A percentile compares a stretch with the other conserved stretches of the same genome.
Evolutionary conservation across 257 asterid genomes (phyloP).

Genomic region (Ocimum tenuiflorum): DNA sequence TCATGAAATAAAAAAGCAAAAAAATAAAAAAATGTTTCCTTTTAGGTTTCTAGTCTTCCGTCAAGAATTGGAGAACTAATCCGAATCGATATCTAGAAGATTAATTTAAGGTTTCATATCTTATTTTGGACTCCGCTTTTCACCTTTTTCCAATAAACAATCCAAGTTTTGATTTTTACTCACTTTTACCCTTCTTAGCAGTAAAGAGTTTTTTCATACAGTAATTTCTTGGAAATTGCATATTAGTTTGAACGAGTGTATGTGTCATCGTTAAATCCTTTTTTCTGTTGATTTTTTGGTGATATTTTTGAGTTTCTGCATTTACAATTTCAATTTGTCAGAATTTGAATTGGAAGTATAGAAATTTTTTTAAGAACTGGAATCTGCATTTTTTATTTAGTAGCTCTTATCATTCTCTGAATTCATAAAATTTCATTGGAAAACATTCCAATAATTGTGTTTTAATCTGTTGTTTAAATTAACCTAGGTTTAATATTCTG

Average conservation of each 20-base stretch:
- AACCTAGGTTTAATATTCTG: constrained; percentile 15
- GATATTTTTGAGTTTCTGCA: constrained; percentile 8
- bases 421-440: not conserved
- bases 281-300: constrained; percentile 5
- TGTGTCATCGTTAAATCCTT: not conserved
- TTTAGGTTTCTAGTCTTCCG: constrained; percentile 6
- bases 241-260: not conserved
- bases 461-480: constrained; percentile 5
- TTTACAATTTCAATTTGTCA: constrained; percentile 1
- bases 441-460: constrained; percentile 9
- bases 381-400: too few relatives aligned
- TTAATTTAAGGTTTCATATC: constrained; percentile 13
- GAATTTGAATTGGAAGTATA: not conserved
- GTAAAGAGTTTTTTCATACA: constrained; percentile 14
- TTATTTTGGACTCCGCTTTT: constrained; percentile 5
- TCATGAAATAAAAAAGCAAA: not conserved
- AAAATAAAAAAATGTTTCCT: constrained; percentile 10
- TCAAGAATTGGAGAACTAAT: constrained; percentile 16
- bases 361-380: not conserved
- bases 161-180: constrained; percentile 11
- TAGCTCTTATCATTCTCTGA: constrained; percentile 13
- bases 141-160: constrained; percentile 16
- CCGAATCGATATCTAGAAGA: not conserved
- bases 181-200: constrained; percentile 11
- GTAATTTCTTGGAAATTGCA: constrained; percentile 19